Base-by-base conservation (phyloP, 2,329 filamentous ascomycete genomes). In the Tolypocladium tundrense region DNA sequence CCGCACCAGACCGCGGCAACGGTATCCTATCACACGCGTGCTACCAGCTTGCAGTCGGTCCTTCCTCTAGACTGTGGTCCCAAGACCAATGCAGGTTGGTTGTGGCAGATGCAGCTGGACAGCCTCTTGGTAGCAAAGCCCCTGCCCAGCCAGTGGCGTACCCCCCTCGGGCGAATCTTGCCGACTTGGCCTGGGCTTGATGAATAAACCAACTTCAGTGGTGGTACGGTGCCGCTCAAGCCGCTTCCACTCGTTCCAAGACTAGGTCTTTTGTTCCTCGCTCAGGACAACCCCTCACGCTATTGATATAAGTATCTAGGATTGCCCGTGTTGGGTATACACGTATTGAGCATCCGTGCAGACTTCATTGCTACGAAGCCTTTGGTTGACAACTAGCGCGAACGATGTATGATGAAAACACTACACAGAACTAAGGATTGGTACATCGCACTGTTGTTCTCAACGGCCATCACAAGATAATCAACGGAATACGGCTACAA, bases 181-280 rank as follows among this genome's bases (percentile, higher is more conserved):
- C 58, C 56, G 58, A 51, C 58, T 58, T 53, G 53, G 45, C 58
- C 13, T 37, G 42, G 41, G 52, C 41, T 37, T 37, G 35, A 37
- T 10, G 35, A 10, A 37, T 37, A 37, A 35, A 35, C 35, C 10
- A 9, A 33, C 31, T 9, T 33, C 31, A 33, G 7, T 33, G 31
- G 7, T 33, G 31, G 31, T 33, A 33, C 8, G 31, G 31, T 33
- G 31, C 7, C 31, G 31, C 31, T 9, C 31, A 33, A 33, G 31
- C 31, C 31, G 31, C 31, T 33, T 5, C 31, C 31, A 8, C 31
- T 7, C 37, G 13, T 39, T 39, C 13, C 37, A 39, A 6, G 37
- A 16, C 37, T 39, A 13, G 37, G 39, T 40, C 39, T 40, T 40
- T 16, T 40, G 37, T 40, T 40, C 11, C 14, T 19, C 39, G 39